These are phyloP conservation scores for Hemerocallis citrina DNA, from an alignment of 106 monocot genomes.

Conservation along the genomic window DNA sequence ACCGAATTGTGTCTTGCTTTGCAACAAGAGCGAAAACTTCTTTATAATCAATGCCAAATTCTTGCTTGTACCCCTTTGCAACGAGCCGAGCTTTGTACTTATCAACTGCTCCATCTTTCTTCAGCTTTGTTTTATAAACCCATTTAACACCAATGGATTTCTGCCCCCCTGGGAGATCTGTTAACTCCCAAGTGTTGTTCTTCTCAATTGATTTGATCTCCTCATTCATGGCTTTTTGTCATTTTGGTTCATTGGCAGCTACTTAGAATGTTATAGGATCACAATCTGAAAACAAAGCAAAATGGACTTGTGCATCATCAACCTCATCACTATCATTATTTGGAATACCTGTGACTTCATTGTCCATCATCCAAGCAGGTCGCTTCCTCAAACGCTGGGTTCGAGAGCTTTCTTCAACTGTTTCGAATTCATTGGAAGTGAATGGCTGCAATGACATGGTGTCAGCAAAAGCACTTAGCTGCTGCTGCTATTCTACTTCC, in stretches of 20 bases:
- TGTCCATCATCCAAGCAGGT: background rate
- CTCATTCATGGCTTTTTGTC: too few relatives aligned
- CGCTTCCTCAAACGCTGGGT: too few relatives aligned
- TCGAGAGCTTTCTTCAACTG: too few relatives aligned
- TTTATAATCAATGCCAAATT: background rate
- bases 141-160: conserved; percentile 6
- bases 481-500: background rate
- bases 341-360: too few relatives aligned
- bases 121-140: conserved; percentile 1
- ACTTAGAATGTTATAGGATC: too few relatives aligned
- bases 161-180: background rate
- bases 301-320: background rate
- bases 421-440: too few relatives aligned
- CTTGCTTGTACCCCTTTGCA: conserved; percentile 9
- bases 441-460: background rate
- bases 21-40: conserved; percentile 7
- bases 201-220: too few relatives aligned
- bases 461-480: background rate
- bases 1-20: conserved; percentile 4
- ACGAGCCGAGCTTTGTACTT: too few relatives aligned
- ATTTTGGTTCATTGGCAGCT: too few relatives aligned
- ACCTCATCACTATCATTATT: background rate
- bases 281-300: background rate
- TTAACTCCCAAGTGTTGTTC: background rate
- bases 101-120: too few relatives aligned